Percentiles rank a stretch among this genome's conserved stretches.
phyloP scores from a whole-genome alignment of 73 alveolate genomes.

The Loxodes magnus region DNA sequence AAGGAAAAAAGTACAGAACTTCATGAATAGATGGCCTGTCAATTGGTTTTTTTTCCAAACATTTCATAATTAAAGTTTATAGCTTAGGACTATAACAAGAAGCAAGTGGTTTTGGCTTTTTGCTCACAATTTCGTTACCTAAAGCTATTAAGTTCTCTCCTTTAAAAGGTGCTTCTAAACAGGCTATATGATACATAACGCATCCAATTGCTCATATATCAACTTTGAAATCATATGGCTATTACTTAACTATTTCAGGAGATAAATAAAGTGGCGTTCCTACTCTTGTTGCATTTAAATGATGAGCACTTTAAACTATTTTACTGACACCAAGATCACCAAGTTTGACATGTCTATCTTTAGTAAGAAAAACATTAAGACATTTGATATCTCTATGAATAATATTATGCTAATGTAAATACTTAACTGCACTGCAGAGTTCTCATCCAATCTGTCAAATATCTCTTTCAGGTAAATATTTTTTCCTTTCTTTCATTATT shows the following conservation, averaged over 20 bases:
- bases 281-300: conserved; percentile 73
- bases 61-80: not conserved
- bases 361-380: conserved; percentile 72
- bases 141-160: conserved; percentile 83
- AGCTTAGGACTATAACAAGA: conserved; percentile 8
- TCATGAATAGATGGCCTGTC: conserved; percentile 8
- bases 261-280: conserved; percentile 95
- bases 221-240: conserved; percentile 89
- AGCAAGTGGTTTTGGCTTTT: conserved; percentile 66
- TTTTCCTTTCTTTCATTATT: conserved; percentile 24
- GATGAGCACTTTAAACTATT: conserved; percentile 54
- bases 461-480: conserved; percentile 50
- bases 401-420: conserved; percentile 74
- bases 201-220: conserved; percentile 97
- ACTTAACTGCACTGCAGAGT: conserved; percentile 68
- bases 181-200: conserved; percentile 71
- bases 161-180: conserved; percentile 86
- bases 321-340: conserved; percentile 97
- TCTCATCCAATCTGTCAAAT: conserved; percentile 80
- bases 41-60: conserved; percentile 1
- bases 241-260: conserved; percentile 87
- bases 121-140: conserved; percentile 73
- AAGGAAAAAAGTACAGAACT: not conserved
- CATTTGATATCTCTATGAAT: conserved; percentile 95
- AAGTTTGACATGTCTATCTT: conserved; percentile 32